phyloP scores from a whole-genome alignment of 1,284 basidiomycete genomes.

The Tausonia pullulans region DNA sequence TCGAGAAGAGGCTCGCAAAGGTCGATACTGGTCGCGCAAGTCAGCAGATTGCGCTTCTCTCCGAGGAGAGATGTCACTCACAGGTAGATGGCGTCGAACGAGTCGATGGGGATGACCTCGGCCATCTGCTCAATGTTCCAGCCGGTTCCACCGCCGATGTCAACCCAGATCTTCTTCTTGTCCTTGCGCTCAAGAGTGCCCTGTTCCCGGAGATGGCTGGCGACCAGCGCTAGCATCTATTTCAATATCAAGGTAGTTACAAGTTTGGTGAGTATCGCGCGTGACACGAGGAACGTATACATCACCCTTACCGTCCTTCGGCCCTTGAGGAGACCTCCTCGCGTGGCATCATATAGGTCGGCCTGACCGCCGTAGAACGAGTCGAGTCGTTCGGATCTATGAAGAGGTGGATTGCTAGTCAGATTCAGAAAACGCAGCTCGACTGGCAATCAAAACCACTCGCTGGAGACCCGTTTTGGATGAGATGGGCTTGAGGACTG shows the following conservation, averaged over 20 bases:
- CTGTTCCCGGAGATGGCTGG: slow-evolving; percentile 50
- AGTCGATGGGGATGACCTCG: slow-evolving; percentile 45
- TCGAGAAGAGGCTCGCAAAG: slow-evolving; percentile 64
- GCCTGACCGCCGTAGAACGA: slow-evolving; percentile 59
- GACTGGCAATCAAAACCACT: slow-evolving; percentile 9
- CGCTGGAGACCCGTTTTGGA: slow-evolving; percentile 15
- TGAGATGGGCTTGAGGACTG: slow-evolving; percentile 36
- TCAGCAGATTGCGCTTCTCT: neutral
- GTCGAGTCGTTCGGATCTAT: slow-evolving; percentile 30
- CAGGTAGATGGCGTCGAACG: slow-evolving; percentile 54
- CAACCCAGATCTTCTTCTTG: neutral
- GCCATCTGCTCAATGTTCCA: slow-evolving; percentile 76
- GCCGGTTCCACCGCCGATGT: slow-evolving; percentile 70
- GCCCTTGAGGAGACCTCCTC: slow-evolving; percentile 51
- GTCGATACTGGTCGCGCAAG: slow-evolving; percentile 38
- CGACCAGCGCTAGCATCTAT: slow-evolving; percentile 52
- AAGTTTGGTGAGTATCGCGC: neutral
- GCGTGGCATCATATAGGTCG: slow-evolving; percentile 55
- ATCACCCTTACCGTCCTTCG: slow-evolving; percentile 39
- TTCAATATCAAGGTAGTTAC: neutral
- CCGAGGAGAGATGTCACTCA: slow-evolving; percentile 17
- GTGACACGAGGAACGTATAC: neutral
- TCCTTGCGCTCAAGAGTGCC: slow-evolving; percentile 18
- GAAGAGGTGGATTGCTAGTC: no score
- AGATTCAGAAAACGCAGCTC: slow-evolving; percentile 19